phyloP scores from a whole-genome alignment of 345 rosid species.

The Hibiscus tridactylites region DNA sequence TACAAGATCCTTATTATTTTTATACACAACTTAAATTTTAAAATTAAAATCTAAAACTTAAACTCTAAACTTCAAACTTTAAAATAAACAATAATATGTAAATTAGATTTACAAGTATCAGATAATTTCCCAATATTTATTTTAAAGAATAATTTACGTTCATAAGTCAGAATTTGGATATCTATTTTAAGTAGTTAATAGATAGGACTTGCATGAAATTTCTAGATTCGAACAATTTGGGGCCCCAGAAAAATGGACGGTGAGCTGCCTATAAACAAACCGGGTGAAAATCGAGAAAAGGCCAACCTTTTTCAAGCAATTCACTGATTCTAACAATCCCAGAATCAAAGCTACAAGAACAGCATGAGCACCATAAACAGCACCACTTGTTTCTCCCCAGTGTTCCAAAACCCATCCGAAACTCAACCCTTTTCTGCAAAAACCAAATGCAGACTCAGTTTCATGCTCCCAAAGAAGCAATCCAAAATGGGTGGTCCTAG shows the following conservation, averaged over 20 bases:
- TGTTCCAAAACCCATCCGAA: constrained; percentile 13
- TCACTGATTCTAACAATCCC: neutral
- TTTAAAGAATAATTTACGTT: too few species aligned
- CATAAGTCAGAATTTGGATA: too few species aligned
- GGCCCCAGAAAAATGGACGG: neutral
- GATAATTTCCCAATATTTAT: too few species aligned
- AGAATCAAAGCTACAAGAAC: neutral
- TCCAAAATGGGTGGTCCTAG: constrained; percentile 14
- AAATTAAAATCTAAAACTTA: too few species aligned
- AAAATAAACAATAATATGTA: too few species aligned
- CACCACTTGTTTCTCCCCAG: constrained; percentile 24
- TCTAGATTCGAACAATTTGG: neutral
- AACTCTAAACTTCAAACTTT: too few species aligned
- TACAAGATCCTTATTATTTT: too few species aligned
- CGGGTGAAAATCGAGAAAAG: neutral
- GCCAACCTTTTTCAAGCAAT: neutral
- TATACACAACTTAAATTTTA: too few species aligned
- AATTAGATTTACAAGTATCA: too few species aligned
- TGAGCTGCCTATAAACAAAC: neutral
- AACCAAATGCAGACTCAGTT: constrained; percentile 12
- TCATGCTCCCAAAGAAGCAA: constrained; percentile 15
- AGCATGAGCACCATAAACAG: constrained; percentile 23
- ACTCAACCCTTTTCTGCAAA: constrained; percentile 8
- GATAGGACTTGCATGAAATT: neutral
- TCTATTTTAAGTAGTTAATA: too few species aligned